phyloP scores from a whole-genome alignment of 805 yeast genomes.

The Zygotorulaspora danielsina region DNA sequence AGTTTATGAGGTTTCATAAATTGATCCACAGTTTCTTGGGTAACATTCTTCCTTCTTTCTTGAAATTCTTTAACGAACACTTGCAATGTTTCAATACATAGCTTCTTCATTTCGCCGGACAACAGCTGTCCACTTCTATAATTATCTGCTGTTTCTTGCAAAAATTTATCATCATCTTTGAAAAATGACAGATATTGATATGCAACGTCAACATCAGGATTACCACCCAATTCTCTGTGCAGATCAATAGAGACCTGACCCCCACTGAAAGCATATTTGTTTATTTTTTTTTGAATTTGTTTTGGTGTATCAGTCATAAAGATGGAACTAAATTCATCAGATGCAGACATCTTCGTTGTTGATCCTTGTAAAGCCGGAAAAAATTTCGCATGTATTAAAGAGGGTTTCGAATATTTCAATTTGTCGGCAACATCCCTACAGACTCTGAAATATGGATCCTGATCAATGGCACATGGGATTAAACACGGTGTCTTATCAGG shows the following conservation, averaged over 20 bases:
- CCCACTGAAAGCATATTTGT: constrained; percentile 95
- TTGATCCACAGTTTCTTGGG: constrained; percentile 53
- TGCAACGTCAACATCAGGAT: constrained; percentile 93
- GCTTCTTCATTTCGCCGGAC: constrained; percentile 90
- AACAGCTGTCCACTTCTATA: constrained; percentile 78
- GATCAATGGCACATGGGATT: constrained; percentile 98
- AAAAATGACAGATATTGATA: constrained; percentile 90
- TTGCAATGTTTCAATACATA: constrained; percentile 76
- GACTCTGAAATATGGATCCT: constrained; percentile 96
- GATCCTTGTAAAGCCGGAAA: constrained; percentile 99
- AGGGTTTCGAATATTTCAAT: constrained; percentile 83
- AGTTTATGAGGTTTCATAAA: constrained; percentile 86
- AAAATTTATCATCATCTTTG: constrained; percentile 78
- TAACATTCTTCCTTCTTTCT: constrained; percentile 62
- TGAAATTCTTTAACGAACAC: constrained; percentile 79
- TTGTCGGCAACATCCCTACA: constrained; percentile 97
- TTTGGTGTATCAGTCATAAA: constrained; percentile 93
- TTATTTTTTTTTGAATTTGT: constrained; percentile 88
- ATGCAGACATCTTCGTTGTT: constrained; percentile 93
- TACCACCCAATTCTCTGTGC: constrained; percentile 85
- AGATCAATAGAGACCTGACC: constrained; percentile 85
- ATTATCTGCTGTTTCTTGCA: constrained; percentile 54
- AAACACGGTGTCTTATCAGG: constrained; percentile 90
- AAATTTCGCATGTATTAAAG: constrained; percentile 88
- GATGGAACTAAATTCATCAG: constrained; percentile 84